A percentile compares a stretch with the other conserved stretches of the same genome.
Conservation (phyloP, 2,329 filamentous ascomycete species). For the Neofusicoccum laricinum region DNA sequence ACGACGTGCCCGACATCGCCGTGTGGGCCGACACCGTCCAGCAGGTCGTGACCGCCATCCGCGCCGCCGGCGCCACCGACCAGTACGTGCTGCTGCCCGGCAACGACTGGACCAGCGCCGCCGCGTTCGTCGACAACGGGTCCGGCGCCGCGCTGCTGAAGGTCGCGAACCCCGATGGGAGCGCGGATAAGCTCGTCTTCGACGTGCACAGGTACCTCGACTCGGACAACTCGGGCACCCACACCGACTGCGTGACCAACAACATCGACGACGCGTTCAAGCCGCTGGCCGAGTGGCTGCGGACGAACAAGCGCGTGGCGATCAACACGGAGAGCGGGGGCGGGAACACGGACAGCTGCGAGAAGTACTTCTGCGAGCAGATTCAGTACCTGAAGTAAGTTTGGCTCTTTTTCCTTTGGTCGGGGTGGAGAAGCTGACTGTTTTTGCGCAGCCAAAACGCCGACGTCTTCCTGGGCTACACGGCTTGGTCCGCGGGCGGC, state of each 20-base stretch:
- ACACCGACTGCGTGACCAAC: constrained; percentile 31
- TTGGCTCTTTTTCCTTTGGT: neutral
- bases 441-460: constrained; percentile 22
- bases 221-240: constrained; percentile 38
- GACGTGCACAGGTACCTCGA: constrained; percentile 45
- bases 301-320: constrained; percentile 36
- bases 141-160: constrained; percentile 47
- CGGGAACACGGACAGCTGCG: constrained; percentile 34
- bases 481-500: constrained; percentile 29
- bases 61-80: constrained; percentile 58
- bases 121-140: constrained; percentile 25
- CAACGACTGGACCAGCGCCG: constrained; percentile 51
- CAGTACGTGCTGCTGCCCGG: constrained; percentile 66
- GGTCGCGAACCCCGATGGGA: constrained; percentile 59
- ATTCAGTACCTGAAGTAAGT: constrained; percentile 30
- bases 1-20: constrained; percentile 53
- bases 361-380: constrained; percentile 33
- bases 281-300: constrained; percentile 36
- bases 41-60: constrained; percentile 63
- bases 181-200: constrained; percentile 52
- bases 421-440: neutral
- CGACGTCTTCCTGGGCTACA: constrained; percentile 33
- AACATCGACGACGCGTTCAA: constrained; percentile 34
- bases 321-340: constrained; percentile 43
- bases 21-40: constrained; percentile 62